These are phyloP conservation scores for Mucor lusitanicus DNA, from an alignment of 371 early-diverging fungal species.

Conservation along the genomic window DNA sequence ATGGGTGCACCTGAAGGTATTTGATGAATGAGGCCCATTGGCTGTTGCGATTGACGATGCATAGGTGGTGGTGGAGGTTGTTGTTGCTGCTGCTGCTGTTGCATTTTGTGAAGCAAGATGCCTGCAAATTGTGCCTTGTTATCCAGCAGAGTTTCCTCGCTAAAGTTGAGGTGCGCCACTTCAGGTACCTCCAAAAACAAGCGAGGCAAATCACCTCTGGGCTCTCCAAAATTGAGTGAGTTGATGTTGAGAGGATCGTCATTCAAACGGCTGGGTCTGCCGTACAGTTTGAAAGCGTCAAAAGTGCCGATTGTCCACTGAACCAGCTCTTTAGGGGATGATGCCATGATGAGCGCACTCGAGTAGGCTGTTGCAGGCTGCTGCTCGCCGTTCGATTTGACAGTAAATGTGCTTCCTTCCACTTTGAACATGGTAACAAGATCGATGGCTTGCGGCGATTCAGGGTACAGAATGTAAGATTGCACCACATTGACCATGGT, in stretches of 20 bases:
- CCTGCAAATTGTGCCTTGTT: slow-evolving; percentile 33
- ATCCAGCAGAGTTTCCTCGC: slow-evolving; percentile 25
- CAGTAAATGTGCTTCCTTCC: slow-evolving; percentile 14
- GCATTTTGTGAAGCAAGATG: slow-evolving; percentile 29
- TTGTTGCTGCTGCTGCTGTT: slow-evolving; percentile 2
- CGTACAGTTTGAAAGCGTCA: slow-evolving; percentile 46
- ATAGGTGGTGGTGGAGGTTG: not conserved
- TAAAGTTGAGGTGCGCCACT: slow-evolving; percentile 29
- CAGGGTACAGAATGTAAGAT: slow-evolving; percentile 67
- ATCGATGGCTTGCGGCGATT: slow-evolving; percentile 24
- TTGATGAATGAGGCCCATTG: slow-evolving; percentile 28
- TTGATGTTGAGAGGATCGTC: slow-evolving; percentile 21
- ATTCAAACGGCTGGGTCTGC: slow-evolving; percentile 31
- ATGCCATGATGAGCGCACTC: slow-evolving; percentile 20
- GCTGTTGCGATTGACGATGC: slow-evolving; percentile 13
- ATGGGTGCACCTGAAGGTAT: slow-evolving; percentile 19
- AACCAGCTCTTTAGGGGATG: slow-evolving; percentile 31
- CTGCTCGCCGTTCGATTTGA: slow-evolving; percentile 1
- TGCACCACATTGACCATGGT: slow-evolving; percentile 55
- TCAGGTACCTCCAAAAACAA: slow-evolving; percentile 44
- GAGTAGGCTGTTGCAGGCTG: not conserved
- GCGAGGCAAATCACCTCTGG: slow-evolving; percentile 22
- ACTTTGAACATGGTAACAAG: slow-evolving; percentile 20
- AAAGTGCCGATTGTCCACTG: slow-evolving; percentile 35
- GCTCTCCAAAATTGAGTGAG: slow-evolving; percentile 34